Conservation (phyloP, 306 rosid genomes). For the Neltuma alba region DNA sequence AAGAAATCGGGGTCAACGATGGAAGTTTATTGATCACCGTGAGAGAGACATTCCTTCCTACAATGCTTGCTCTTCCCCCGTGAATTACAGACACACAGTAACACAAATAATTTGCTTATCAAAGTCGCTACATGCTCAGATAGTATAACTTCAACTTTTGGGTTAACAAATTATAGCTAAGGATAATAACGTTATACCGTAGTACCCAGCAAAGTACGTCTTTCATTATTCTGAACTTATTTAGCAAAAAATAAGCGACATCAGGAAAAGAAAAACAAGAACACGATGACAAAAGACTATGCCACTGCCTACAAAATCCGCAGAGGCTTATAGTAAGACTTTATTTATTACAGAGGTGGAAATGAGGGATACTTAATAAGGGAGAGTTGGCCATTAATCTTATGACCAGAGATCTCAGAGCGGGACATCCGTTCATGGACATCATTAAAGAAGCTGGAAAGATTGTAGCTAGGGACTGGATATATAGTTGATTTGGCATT, state of each 20-base stretch:
- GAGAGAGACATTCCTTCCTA: constrained; percentile 60
- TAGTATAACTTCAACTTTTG: neutral
- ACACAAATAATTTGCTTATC: constrained; percentile 11
- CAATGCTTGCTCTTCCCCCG: constrained; percentile 42
- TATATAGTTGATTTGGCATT: neutral
- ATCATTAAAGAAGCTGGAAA: neutral
- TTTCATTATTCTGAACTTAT: neutral
- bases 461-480: neutral
- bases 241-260: neutral
- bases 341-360: too few species aligned
- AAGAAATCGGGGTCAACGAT: constrained; percentile 59
- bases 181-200: neutral
- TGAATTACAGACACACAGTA: constrained; percentile 18
- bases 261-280: neutral
- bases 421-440: neutral
- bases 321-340: neutral
- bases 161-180: neutral
- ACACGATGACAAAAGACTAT: neutral
- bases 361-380: too few species aligned
- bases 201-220: neutral
- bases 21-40: constrained; percentile 16
- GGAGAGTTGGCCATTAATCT: too few species aligned
- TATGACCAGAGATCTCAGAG: neutral
- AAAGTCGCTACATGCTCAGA: neutral
- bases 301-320: neutral